Conservation (phyloP, 73 alveolate genomes). For the Urostyla sp. region DNA sequence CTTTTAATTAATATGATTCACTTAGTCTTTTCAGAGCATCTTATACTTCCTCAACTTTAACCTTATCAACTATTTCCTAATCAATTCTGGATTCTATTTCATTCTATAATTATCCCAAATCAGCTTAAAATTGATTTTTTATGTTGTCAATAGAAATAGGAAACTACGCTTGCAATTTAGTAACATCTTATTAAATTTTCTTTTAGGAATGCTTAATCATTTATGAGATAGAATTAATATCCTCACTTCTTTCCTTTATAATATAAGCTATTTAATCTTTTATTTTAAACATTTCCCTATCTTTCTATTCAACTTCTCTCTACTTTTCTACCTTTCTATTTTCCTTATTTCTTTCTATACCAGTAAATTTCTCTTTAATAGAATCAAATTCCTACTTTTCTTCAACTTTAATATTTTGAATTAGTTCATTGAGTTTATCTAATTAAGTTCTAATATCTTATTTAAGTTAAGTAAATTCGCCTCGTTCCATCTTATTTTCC, state of each 20-base stretch:
- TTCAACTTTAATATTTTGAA: not conserved
- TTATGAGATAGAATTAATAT: not conserved
- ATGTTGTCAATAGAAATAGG: not conserved
- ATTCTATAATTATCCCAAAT: not conserved
- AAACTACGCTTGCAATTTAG: not conserved
- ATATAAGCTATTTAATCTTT: slow-evolving; percentile 1
- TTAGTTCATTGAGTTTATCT: slow-evolving; percentile 13
- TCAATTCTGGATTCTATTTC: not conserved
- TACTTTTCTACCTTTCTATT: not conserved
- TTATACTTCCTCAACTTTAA: slow-evolving; percentile 46
- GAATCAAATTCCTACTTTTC: not conserved
- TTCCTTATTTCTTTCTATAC: not conserved
- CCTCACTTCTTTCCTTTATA: slow-evolving; percentile 25
- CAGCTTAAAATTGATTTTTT: not conserved
- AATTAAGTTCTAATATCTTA: slow-evolving; percentile 6
- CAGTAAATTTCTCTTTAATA: not conserved
- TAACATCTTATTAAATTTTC: not conserved
- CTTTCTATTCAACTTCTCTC: not conserved
- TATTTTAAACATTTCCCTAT: not conserved
- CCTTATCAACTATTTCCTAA: slow-evolving; percentile 14
- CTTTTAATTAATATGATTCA: slow-evolving; percentile 1
- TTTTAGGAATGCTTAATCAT: slow-evolving; percentile 17
- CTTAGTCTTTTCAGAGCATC: slow-evolving; percentile 45
- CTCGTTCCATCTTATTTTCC: not conserved
- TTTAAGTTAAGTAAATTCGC: not conserved